Base-by-base conservation (phyloP, 805 yeast species). In the Zygosaccharomyces kombuchaensis region DNA sequence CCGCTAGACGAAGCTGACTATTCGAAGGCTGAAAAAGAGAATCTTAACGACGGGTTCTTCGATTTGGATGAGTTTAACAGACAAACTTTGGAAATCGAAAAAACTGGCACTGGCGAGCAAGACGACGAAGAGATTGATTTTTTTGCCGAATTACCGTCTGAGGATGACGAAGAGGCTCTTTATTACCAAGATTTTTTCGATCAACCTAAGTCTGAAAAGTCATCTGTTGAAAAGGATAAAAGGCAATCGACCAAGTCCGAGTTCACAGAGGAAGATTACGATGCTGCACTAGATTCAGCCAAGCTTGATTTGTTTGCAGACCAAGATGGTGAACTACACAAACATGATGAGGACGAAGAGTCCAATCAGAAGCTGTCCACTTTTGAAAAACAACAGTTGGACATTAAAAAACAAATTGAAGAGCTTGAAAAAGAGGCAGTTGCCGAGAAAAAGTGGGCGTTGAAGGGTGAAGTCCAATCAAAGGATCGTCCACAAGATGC, bases 381-480 rank as follows among this genome's bases (percentile, higher is more conserved):
- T 3, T 88, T 80, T 62, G 95, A 91, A 66, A 83, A 77, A 55
- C 95, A 88, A 63, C 97, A 91, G 65, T 71, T 73, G 43, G 79
- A 78, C 48, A 72, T 93, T 21, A 86, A 82, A 57, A 74, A 76
- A 29, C 95, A 93, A 66, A 93, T 93, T 50, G 77, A 77, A 29
- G 74, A 77, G 55, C 72, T 90, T 40, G 99, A 91, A 67, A 79
- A 81, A 36, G 97, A 90, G 63, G 82, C 93, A 13, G 81, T 91
- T 25, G 93, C 90, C 3, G 91, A 84, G 47, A 91, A 93, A 70
- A 81, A 81, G 58, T 91, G 99, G 99, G 81, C 96, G 6, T 75
- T 91, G 78, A 84, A 82, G 57, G 99, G 99, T 68, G 99, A 93
- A 68, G 89, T 87, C 1, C 76, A 77, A 47, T 86, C 89, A 1